A percentile compares a stretch with the other conserved stretches of the same genome.
phyloP scores from a whole-genome alignment of 805 yeast genomes.

The Metschnikowia similis region DNA sequence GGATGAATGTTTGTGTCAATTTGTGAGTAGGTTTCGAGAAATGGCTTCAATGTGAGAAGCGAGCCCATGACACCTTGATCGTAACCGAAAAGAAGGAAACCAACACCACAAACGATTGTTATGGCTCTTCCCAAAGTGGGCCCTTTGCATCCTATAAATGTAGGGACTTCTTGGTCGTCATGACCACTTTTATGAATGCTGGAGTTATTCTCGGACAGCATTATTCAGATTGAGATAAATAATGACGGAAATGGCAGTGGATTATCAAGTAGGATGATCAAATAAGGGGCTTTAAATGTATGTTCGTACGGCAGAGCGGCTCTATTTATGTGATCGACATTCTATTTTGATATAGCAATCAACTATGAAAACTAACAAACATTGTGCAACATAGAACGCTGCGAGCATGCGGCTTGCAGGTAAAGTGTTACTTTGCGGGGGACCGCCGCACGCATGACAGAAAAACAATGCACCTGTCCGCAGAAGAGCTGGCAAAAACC shows the following conservation, averaged over 20 bases:
- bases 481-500: background rate
- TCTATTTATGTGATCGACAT: background rate
- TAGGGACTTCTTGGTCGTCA: slow-evolving; percentile 8
- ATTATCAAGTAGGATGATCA: background rate
- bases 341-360: background rate
- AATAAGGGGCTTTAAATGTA: background rate
- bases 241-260: too few relatives aligned
- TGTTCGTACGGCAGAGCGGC: background rate
- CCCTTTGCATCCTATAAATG: slow-evolving; percentile 11
- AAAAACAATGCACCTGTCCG: background rate
- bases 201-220: slow-evolving; percentile 3
- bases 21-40: slow-evolving; percentile 16
- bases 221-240: background rate
- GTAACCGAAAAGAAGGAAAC: slow-evolving; percentile 34
- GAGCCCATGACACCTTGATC: slow-evolving; percentile 42
- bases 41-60: slow-evolving; percentile 19
- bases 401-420: background rate
- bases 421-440: background rate
- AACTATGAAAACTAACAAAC: background rate
- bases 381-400: slow-evolving; percentile 1
- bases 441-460: background rate
- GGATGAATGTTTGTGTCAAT: slow-evolving; percentile 14
- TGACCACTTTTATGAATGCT: background rate
- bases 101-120: slow-evolving; percentile 15
- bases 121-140: slow-evolving; percentile 9